These are phyloP conservation scores for Tulasnella sp. DNA, from an alignment of 768 basidiomycete species.

Conservation along the genomic window DNA sequence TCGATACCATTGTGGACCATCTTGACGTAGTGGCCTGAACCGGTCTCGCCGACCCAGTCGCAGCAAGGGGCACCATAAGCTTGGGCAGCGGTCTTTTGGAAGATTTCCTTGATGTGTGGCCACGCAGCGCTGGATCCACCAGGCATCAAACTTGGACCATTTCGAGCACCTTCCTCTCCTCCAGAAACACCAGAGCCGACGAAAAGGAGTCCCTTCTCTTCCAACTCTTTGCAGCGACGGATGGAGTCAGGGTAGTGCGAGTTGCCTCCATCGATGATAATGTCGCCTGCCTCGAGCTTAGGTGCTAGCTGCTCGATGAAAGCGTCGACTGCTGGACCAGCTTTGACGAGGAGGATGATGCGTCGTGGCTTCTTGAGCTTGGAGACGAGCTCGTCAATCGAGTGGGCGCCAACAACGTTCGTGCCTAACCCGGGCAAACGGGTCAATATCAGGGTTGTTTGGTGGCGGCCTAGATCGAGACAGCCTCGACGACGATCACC, in stretches of 20 bases:
- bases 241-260: constrained; percentile 99
- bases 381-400: constrained; percentile 83
- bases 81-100: constrained; percentile 97
- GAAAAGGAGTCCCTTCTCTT: constrained; percentile 92
- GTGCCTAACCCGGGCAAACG: constrained; percentile 63
- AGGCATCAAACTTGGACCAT: constrained; percentile 99
- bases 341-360: constrained; percentile 98
- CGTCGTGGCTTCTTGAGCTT: constrained; percentile 96
- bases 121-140: constrained; percentile 94
- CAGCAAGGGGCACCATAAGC: constrained; percentile 95
- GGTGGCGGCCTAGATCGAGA: neutral
- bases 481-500: constrained; percentile 39
- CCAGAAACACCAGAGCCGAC: constrained; percentile 99
- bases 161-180: constrained; percentile 96
- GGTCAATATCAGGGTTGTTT: constrained; percentile 8
- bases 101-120: constrained; percentile 97
- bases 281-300: constrained; percentile 91
- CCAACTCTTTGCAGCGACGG: constrained; percentile 90
- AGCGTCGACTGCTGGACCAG: constrained; percentile 91
- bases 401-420: constrained; percentile 93
- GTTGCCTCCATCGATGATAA: constrained; percentile 99
- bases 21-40: constrained; percentile 98
- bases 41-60: constrained; percentile 98
- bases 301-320: constrained; percentile 92
- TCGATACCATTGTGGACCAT: constrained; percentile 79